Percentiles rank a stretch among this genome's conserved stretches.
Evolutionary conservation across 169 alveolate species (phyloP).

Genomic region (Cyclospora cayetanensis): DNA sequence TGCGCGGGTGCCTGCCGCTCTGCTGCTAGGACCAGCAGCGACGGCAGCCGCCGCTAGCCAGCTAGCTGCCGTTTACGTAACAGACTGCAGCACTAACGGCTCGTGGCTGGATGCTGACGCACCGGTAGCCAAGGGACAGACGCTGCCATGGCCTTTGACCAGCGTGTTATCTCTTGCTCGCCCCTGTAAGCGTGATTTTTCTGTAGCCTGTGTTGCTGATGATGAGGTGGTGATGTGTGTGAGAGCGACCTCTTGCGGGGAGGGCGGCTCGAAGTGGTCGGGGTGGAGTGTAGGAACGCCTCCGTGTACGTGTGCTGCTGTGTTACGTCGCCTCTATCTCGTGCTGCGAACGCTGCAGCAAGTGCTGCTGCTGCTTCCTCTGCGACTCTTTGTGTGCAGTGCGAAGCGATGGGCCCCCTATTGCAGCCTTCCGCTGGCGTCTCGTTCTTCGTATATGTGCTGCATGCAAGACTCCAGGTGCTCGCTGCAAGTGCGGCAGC

Average conservation of each 20-base stretch:
- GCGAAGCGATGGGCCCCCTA: constrained; percentile 10
- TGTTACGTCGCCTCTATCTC: too few species aligned
- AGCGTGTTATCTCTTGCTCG: background rate
- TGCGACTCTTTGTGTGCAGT: constrained; percentile 21
- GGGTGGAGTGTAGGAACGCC: too few species aligned
- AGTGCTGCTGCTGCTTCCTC: constrained; percentile 50
- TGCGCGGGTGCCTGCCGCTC: background rate
- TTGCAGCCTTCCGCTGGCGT: constrained; percentile 36
- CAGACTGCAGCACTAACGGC: background rate
- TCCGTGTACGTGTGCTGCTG: too few species aligned
- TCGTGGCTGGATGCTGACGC: background rate
- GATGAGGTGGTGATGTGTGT: too few species aligned
- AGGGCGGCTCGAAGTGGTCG: too few species aligned
- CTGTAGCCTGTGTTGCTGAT: too few species aligned
- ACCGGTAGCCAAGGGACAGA: background rate
- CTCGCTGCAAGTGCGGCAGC: constrained; percentile 53
- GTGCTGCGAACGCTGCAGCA: background rate
- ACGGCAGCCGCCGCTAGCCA: background rate
- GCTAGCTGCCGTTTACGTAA: background rate
- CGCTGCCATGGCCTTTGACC: background rate
- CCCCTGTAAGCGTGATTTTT: background rate
- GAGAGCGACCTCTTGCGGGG: too few species aligned
- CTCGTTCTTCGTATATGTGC: constrained; percentile 20
- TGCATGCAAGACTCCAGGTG: constrained; percentile 44
- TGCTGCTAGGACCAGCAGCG: background rate